These are phyloP conservation scores for Colletotrichum euphorbiae DNA, from an alignment of 2,329 filamentous ascomycete species.

Conservation along the genomic window DNA sequence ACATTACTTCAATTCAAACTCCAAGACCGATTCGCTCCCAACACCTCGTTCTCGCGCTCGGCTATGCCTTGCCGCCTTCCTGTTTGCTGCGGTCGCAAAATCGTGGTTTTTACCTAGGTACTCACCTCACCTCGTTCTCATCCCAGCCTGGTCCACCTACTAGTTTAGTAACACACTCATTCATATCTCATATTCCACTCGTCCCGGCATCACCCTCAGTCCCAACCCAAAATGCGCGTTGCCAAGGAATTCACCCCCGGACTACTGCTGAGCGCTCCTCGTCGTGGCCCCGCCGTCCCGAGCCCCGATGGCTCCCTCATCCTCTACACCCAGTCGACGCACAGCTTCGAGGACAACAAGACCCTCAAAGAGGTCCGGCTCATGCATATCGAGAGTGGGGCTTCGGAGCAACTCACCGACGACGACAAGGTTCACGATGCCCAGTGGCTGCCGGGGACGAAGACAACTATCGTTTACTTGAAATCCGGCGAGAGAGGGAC, in stretches of 20 bases:
- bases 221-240: constrained; percentile 39
- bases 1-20: neutral
- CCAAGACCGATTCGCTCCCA: too few relatives aligned
- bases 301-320: constrained; percentile 55
- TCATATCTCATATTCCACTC: constrained; percentile 12
- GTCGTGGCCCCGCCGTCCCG: constrained; percentile 51
- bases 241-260: constrained; percentile 48
- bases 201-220: constrained; percentile 12
- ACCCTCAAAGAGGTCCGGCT: constrained; percentile 49
- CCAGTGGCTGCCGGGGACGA: constrained; percentile 50
- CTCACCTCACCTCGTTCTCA: too few relatives aligned
- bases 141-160: too few relatives aligned
- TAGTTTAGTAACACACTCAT: neutral
- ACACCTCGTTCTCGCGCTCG: too few relatives aligned
- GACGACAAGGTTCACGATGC: constrained; percentile 48
- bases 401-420: constrained; percentile 44
- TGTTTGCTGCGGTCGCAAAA: too few relatives aligned
- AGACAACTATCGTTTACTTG: constrained; percentile 49
- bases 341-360: constrained; percentile 50
- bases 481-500: constrained; percentile 45
- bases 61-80: too few relatives aligned
- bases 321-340: constrained; percentile 54
- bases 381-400: constrained; percentile 48
- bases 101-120: too few relatives aligned
- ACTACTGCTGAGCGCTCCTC: constrained; percentile 46